phyloP scores from a whole-genome alignment of 345 rosid species.

The Lumnitzera racemosa region DNA sequence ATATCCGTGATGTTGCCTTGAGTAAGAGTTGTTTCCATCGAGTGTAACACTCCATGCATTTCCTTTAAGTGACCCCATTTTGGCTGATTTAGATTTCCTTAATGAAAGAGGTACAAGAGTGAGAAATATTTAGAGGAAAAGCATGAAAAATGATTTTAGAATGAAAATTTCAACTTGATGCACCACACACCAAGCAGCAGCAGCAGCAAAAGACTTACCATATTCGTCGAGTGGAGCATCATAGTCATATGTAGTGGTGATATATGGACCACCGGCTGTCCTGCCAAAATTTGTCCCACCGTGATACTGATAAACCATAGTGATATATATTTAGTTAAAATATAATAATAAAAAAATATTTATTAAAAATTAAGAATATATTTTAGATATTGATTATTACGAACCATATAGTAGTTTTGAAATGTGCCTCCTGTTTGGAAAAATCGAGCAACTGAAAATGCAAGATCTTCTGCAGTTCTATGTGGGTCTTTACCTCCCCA shows the following conservation, averaged over 20 bases:
- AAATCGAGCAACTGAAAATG: slow-evolving; percentile 34
- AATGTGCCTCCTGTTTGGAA: slow-evolving; percentile 29
- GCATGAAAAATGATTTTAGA: too few species aligned
- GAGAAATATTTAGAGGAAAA: too few species aligned
- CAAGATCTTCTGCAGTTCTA: slow-evolving; percentile 38
- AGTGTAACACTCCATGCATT: slow-evolving; percentile 43
- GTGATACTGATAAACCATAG: slow-evolving; percentile 18
- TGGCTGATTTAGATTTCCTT: slow-evolving; percentile 70
- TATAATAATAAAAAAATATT: neutral
- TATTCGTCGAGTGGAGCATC: slow-evolving; percentile 46
- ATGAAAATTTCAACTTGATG: neutral
- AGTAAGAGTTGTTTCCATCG: slow-evolving; percentile 48
- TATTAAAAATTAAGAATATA: too few species aligned
- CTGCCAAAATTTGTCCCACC: slow-evolving; percentile 43
- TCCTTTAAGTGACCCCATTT: slow-evolving; percentile 75
- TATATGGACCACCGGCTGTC: slow-evolving; percentile 38
- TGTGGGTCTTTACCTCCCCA: slow-evolving; percentile 28
- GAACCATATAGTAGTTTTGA: slow-evolving; percentile 40
- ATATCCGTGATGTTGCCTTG: slow-evolving; percentile 30
- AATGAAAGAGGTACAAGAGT: neutral
- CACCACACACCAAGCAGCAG: too few species aligned
- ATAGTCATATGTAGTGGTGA: slow-evolving; percentile 29
- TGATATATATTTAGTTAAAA: too few species aligned
- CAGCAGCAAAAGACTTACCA: slow-evolving; percentile 15
- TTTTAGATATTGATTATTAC: neutral